phyloP scores from a whole-genome alignment of 352 stramenopile genomes.

The Pythium vanterpoolii region DNA sequence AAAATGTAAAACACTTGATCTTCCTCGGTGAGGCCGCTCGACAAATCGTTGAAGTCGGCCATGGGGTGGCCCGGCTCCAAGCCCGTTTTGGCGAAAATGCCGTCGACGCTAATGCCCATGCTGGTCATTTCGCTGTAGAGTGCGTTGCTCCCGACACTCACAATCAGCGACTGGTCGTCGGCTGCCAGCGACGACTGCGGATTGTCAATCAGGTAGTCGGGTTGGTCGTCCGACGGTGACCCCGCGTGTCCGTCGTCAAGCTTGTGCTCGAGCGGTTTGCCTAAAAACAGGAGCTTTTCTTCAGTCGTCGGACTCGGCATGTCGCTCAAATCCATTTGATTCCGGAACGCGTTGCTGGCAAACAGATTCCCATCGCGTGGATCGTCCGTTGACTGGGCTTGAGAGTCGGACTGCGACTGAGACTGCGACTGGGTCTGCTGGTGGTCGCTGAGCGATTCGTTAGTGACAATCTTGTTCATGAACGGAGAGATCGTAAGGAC shows the following conservation, averaged over 20 bases:
- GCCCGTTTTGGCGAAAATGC: slow-evolving; percentile 43
- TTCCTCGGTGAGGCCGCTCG: slow-evolving; percentile 37
- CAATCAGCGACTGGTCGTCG: slow-evolving; percentile 19
- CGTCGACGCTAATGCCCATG: slow-evolving; percentile 67
- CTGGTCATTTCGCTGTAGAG: slow-evolving; percentile 76
- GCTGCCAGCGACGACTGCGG: slow-evolving; percentile 9
- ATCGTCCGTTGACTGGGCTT: slow-evolving; percentile 1
- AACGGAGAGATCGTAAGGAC: slow-evolving; percentile 66
- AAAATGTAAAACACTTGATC: slow-evolving; percentile 83
- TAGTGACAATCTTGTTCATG: slow-evolving; percentile 64
- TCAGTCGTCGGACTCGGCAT: slow-evolving; percentile 20
- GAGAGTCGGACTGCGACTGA: no score
- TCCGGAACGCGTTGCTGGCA: slow-evolving; percentile 68
- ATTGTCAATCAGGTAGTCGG: slow-evolving; percentile 11
- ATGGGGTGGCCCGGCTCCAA: slow-evolving; percentile 23
- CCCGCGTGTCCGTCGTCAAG: no score
- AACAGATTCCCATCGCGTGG: slow-evolving; percentile 51
- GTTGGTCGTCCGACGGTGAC: slow-evolving; percentile 4
- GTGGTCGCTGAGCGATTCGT: slow-evolving; percentile 25
- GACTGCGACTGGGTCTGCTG: slow-evolving; percentile 18
- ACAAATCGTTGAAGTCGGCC: slow-evolving; percentile 36
- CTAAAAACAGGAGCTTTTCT: slow-evolving; percentile 24
- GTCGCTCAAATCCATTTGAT: slow-evolving; percentile 56
- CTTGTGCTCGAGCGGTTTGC: slow-evolving; percentile 22
- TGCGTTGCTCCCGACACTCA: slow-evolving; percentile 41